Evolutionary conservation across 164 flowering plant genomes (phyloP), one percentile per base, ranked within the genome.

Genomic region (Amborella trichopoda): DNA sequence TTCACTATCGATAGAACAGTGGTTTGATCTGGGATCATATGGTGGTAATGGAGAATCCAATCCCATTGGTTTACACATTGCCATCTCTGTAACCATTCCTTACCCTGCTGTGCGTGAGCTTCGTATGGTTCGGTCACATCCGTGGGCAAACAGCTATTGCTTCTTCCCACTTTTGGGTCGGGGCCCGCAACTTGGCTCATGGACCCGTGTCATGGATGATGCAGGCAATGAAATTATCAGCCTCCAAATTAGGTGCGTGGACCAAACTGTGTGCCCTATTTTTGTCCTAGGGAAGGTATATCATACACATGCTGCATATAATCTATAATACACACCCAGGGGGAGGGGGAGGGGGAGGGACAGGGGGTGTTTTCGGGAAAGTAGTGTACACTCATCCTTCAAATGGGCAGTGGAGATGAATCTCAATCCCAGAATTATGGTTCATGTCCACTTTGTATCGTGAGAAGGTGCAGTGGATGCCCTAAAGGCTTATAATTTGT

Each of bases 201-300:
- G 73, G 75, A 77, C 78, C 2, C 58, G 56, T 24, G 59, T 84
- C 26, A 50, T 65, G 32, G 88, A 84, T 68, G 76, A 66, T 40
- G 54, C 41, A 62, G 77, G 72, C 30, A 62, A 59, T 46, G 74
- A 76, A 58, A 59, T 87, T 36, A 53, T 82, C 47, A 77, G 66
- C 64, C 80, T 91, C 44, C 84, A 84, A 52, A 77, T 80, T 70
- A 91, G 99, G 99, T 84, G 74, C 18, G 3, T 44, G n/a, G 11
- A 32, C n/a, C n/a, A n/a, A n/a, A n/a, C n/a, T n/a, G n/a, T n/a
- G n/a, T n/a, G n/a, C n/a, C n/a, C n/a, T n/a, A n/a, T n/a, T n/a
- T n/a, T n/a, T n/a, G n/a, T n/a, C n/a, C n/a, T n/a, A n/a, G n/a
- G n/a, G n/a, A n/a, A n/a, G n/a, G n/a, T n/a, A n/a, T n/a, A 8